These are phyloP conservation scores for Candida maris DNA, from an alignment of 805 yeast genomes.

Conservation along the genomic window DNA sequence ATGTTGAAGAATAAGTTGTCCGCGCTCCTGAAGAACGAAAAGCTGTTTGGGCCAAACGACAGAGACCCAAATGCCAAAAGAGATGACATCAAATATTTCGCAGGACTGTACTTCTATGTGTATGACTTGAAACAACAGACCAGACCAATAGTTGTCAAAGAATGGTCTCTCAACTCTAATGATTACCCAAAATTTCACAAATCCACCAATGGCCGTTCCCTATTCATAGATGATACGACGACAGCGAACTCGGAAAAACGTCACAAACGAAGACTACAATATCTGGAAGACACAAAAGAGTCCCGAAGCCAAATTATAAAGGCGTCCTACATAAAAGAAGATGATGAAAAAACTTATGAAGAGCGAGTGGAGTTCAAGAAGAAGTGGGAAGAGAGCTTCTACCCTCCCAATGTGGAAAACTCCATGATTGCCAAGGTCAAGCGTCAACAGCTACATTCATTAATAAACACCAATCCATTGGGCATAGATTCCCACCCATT, in stretches of 20 bases:
- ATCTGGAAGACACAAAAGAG: constrained; percentile 31
- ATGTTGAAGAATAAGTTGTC: constrained; percentile 37
- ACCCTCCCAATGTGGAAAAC: constrained; percentile 4
- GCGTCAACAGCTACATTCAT: constrained; percentile 6
- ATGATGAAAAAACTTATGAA: constrained; percentile 15
- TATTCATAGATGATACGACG: constrained; percentile 62
- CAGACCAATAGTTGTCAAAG: constrained; percentile 78
- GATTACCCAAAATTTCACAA: constrained; percentile 56
- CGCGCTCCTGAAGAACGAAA: constrained; percentile 76
- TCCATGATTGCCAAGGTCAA: constrained; percentile 4
- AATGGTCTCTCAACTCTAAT: constrained; percentile 55
- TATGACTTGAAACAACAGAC: constrained; percentile 76
- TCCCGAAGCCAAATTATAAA: constrained; percentile 29
- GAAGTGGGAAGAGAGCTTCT: constrained; percentile 20
- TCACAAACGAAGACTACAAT: constrained; percentile 29
- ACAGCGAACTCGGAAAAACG: constrained; percentile 22
- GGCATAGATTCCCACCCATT: background rate
- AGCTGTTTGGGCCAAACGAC: constrained; percentile 80
- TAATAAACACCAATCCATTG: background rate
- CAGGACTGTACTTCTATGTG: constrained; percentile 67
- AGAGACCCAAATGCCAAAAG: constrained; percentile 82
- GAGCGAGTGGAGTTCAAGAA: constrained; percentile 22
- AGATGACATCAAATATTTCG: constrained; percentile 81
- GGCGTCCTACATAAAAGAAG: constrained; percentile 19
- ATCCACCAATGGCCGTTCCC: constrained; percentile 73